These are phyloP conservation scores for Yarrowia porcina DNA, from an alignment of 805 yeast genomes.

Conservation along the genomic window DNA sequence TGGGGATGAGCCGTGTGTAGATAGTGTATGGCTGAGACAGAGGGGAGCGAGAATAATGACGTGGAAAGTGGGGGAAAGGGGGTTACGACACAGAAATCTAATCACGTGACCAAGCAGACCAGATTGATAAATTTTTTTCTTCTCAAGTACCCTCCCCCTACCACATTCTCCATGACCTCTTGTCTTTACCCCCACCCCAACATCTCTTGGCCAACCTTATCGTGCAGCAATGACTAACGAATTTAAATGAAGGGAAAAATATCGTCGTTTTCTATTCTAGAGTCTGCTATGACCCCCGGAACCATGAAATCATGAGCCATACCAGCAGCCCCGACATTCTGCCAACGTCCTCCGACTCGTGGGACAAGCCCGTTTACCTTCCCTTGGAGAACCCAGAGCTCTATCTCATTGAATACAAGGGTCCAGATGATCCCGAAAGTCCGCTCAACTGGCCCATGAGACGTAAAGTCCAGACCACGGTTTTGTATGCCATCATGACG, in stretches of 20 bases:
- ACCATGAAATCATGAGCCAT: neutral
- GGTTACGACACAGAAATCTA: too few relatives aligned
- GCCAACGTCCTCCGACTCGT: neutral
- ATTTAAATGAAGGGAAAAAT: too few relatives aligned
- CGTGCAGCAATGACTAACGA: constrained; percentile 2
- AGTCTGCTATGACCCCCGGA: neutral
- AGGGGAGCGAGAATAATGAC: too few relatives aligned
- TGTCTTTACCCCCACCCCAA: neutral
- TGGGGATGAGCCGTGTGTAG: neutral
- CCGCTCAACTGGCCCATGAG: constrained; percentile 42
- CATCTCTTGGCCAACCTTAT: constrained; percentile 12
- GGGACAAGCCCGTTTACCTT: neutral
- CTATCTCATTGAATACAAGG: constrained; percentile 36
- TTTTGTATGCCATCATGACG: constrained; percentile 53
- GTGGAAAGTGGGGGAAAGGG: too few relatives aligned
- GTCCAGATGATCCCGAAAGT: constrained; percentile 36
- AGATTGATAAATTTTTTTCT: too few relatives aligned
- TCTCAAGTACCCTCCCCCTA: too few relatives aligned
- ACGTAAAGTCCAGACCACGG: constrained; percentile 57
- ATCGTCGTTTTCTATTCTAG: too few relatives aligned
- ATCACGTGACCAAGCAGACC: neutral
- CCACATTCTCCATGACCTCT: too few relatives aligned
- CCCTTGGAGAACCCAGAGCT: constrained; percentile 14
- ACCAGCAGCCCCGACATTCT: neutral
- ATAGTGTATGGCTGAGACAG: too few relatives aligned